Conservation (phyloP, 2,329 filamentous ascomycete genomes). For the Neopestalotiopsis sp. region DNA sequence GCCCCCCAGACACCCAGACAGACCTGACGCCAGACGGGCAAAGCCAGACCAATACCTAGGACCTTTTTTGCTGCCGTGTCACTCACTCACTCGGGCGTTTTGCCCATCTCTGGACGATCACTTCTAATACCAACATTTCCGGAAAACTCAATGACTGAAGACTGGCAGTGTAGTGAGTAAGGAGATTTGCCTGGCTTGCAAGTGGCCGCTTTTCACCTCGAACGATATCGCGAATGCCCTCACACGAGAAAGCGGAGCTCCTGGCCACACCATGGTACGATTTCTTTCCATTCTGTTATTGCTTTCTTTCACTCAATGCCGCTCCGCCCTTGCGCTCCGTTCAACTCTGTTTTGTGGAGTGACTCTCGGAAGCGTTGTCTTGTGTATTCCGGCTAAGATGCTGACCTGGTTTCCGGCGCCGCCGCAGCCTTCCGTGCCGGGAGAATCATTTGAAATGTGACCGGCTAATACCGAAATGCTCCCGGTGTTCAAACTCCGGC, state of each 20-base stretch:
- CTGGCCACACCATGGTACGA: slow-evolving; percentile 40
- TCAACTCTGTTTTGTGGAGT: slow-evolving; percentile 15
- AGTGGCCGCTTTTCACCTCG: neutral
- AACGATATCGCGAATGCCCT: slow-evolving; percentile 36
- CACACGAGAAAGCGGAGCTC: slow-evolving; percentile 34
- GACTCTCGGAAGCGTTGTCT: neutral
- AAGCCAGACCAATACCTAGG: neutral
- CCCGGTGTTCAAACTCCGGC: slow-evolving; percentile 36
- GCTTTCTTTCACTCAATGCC: neutral
- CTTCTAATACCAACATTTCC: slow-evolving; percentile 17
- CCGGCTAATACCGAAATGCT: slow-evolving; percentile 38
- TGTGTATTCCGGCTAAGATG: neutral
- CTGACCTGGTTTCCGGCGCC: slow-evolving; percentile 9
- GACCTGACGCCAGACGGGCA: neutral
- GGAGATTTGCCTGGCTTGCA: slow-evolving; percentile 4
- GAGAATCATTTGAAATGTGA: slow-evolving; percentile 54
- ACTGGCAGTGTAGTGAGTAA: slow-evolving; percentile 9
- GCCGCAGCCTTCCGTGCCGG: slow-evolving; percentile 48
- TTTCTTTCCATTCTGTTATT: neutral
- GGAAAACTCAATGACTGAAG: slow-evolving; percentile 5
- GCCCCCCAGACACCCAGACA: neutral
- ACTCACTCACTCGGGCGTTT: slow-evolving; percentile 33
- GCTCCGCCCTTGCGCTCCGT: neutral
- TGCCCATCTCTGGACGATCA: slow-evolving; percentile 32
- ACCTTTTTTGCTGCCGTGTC: slow-evolving; percentile 14